phyloP scores from a whole-genome alignment of 2,329 filamentous ascomycete genomes.

The Didymella pomorum region DNA sequence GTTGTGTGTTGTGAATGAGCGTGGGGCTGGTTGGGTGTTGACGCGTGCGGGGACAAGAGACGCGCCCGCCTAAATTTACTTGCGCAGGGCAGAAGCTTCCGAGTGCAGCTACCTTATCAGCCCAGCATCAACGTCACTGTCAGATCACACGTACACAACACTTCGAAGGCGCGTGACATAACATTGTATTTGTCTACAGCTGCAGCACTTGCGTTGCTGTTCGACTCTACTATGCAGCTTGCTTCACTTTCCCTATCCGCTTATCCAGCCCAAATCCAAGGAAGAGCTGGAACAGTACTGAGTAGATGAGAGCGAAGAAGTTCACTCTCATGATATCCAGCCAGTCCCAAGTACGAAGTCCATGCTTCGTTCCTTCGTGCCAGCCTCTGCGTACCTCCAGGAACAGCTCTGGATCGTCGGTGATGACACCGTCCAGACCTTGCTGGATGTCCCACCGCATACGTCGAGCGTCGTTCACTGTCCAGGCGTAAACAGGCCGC shows the following conservation, averaged over 20 bases:
- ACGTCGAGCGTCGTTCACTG: conserved; percentile 77
- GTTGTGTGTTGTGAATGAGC: conserved; percentile 28
- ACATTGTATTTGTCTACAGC: conserved; percentile 14
- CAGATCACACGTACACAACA: neutral
- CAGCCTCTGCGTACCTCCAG: conserved; percentile 62
- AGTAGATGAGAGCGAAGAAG: conserved; percentile 45
- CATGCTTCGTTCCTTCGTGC: conserved; percentile 48
- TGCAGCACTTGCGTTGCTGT: conserved; percentile 24
- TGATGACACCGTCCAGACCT: conserved; percentile 80
- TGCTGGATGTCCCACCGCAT: conserved; percentile 82
- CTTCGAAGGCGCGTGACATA: neutral
- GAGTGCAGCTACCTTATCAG: conserved; percentile 8
- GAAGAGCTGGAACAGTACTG: conserved; percentile 43
- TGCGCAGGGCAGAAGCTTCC: conserved; percentile 8
- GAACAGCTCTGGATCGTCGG: conserved; percentile 78
- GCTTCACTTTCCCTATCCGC: conserved; percentile 28
- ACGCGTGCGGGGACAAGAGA: conserved; percentile 40
- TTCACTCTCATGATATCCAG: conserved; percentile 45
- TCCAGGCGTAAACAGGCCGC: conserved; percentile 80
- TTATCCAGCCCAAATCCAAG: conserved; percentile 37
- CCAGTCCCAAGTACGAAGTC: conserved; percentile 40
- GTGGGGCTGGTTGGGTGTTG: conserved; percentile 30
- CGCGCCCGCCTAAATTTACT: conserved; percentile 32
- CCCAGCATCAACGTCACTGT: conserved; percentile 1
- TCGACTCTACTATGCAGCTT: conserved; percentile 15